These are phyloP conservation scores for Endotrypanum monterogeii DNA, from an alignment of 208 protist genomes.

Conservation along the genomic window DNA sequence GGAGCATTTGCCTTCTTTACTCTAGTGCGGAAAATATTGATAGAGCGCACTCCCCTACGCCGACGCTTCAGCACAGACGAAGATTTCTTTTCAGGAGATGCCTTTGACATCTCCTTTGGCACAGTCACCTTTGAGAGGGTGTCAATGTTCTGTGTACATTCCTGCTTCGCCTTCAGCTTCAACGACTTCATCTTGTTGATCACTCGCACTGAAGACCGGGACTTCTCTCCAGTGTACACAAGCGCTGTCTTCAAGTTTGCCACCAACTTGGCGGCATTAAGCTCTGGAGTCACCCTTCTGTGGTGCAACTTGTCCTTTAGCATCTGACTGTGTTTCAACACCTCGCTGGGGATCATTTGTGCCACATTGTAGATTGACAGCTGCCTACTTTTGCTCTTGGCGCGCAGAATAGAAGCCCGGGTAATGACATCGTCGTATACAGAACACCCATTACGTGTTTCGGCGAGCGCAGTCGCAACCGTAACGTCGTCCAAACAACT, in stretches of 20 bases:
- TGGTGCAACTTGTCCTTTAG: neutral
- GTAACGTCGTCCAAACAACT: conserved; percentile 45
- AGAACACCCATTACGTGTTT: conserved; percentile 53
- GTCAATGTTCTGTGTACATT: neutral
- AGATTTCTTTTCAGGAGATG: neutral
- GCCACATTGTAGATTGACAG: conserved; percentile 27
- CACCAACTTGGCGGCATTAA: neutral
- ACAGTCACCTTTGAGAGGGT: neutral
- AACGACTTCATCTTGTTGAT: neutral
- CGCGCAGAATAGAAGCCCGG: conserved; percentile 51
- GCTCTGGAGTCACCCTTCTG: neutral
- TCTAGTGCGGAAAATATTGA: neutral
- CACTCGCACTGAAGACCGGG: neutral
- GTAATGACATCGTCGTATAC: conserved; percentile 85
- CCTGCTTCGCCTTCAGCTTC: neutral
- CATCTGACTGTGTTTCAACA: neutral
- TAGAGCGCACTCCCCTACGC: neutral
- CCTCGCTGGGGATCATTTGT: neutral
- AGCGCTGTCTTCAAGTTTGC: conserved; percentile 4
- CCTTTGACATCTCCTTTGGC: neutral
- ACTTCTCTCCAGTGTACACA: neutral
- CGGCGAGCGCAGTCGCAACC: conserved; percentile 61
- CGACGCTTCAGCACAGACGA: neutral
- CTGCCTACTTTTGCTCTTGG: conserved; percentile 16
- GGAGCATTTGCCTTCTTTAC: neutral